These are phyloP conservation scores for Solanum piurae DNA, from an alignment of 257 asterid species.

Conservation along the genomic window DNA sequence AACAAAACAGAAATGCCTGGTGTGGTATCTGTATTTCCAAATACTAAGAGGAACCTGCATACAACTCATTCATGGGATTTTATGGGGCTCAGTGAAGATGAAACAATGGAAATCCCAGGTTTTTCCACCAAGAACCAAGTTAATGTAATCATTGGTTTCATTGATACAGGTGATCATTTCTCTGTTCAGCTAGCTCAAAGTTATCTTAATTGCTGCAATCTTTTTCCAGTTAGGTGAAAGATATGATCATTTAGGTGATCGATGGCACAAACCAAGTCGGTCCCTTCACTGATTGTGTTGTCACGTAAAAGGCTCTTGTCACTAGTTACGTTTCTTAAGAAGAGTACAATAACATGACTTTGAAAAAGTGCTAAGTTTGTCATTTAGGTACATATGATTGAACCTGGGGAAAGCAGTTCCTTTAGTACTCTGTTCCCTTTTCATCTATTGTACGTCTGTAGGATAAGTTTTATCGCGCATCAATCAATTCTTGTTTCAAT, in stretches of 20 bases:
- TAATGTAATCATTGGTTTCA: slow-evolving; percentile 79
- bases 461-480: not conserved
- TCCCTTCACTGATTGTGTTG: not conserved
- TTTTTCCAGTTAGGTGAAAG: not conserved
- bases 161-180: slow-evolving; percentile 63
- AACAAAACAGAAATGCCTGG: slow-evolving; percentile 73
- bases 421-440: not conserved
- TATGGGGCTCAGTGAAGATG: slow-evolving; percentile 76
- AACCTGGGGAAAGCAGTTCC: not conserved
- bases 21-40: slow-evolving; percentile 90
- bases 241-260: not conserved
- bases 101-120: slow-evolving; percentile 88
- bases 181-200: not conserved
- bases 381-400: not conserved
- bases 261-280: not conserved
- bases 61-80: slow-evolving; percentile 99
- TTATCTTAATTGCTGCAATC: not conserved
- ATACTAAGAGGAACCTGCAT: slow-evolving; percentile 65
- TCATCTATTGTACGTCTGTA: not conserved
- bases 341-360: not conserved
- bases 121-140: slow-evolving; percentile 92
- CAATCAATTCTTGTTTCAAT: not conserved
- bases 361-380: not conserved
- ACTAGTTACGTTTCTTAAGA: not conserved
- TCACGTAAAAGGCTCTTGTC: not conserved